Percentiles rank a stretch among this genome's conserved stretches.
Conservation (phyloP, 345 rosid species). For the Viola odorata region DNA sequence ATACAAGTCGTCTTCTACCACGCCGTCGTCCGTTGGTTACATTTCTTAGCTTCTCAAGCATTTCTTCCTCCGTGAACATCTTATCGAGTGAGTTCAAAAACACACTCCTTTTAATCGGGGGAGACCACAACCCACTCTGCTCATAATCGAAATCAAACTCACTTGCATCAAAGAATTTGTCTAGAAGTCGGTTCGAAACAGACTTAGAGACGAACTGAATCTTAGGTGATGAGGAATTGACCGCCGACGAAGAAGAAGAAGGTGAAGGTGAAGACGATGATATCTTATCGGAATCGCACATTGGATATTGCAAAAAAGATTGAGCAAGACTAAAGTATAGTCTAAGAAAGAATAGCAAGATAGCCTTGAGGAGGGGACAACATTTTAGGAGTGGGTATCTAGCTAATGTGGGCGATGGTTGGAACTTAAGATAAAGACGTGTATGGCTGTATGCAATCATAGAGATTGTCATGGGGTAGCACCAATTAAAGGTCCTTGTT, state of each 20-base stretch:
- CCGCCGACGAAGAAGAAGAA: constrained; percentile 21
- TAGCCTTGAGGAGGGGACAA: constrained; percentile 8
- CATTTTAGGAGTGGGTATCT: not conserved
- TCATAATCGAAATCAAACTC: constrained; percentile 57
- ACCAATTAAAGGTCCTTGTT: constrained; percentile 1
- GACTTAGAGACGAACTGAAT: constrained; percentile 51
- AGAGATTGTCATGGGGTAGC: constrained; percentile 22
- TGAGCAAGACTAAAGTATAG: not conserved
- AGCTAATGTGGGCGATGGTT: constrained; percentile 6
- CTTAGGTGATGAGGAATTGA: constrained; percentile 13
- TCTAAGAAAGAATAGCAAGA: not conserved
- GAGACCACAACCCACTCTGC: constrained; percentile 73
- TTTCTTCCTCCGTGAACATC: constrained; percentile 51
- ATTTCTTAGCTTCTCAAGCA: constrained; percentile 43
- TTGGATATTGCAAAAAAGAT: not conserved
- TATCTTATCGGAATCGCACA: not conserved
- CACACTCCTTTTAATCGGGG: constrained; percentile 49
- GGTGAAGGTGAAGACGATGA: not conserved
- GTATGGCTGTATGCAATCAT: constrained; percentile 41
- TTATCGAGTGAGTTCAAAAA: constrained; percentile 51
- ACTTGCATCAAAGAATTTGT: constrained; percentile 54
- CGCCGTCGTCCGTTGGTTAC: constrained; percentile 24
- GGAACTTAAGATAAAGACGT: constrained; percentile 36
- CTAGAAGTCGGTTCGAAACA: constrained; percentile 55
- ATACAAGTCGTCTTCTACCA: constrained; percentile 15